phyloP scores from a whole-genome alignment of 768 basidiomycete species.

The Russula sp. region DNA sequence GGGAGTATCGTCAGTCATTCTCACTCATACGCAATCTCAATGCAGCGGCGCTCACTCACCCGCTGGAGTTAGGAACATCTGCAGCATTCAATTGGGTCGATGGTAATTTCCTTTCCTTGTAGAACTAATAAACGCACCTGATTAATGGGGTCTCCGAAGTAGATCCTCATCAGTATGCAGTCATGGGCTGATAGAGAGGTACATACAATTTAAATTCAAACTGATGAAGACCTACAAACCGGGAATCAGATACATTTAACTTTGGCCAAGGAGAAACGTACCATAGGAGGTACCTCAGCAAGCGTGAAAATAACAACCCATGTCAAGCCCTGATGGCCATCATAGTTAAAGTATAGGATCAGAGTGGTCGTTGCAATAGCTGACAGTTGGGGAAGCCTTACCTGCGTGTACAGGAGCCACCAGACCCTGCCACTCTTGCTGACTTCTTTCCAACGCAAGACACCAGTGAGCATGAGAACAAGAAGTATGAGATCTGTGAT shows the following conservation, averaged over 20 bases:
- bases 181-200: not conserved
- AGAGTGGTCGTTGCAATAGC: not conserved
- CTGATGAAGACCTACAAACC: not conserved
- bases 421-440: not conserved
- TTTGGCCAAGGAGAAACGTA: not conserved
- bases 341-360: not conserved
- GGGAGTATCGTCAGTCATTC: not conserved
- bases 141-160: not conserved
- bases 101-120: not conserved
- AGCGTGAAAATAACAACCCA: not conserved
- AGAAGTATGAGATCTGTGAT: too few relatives aligned
- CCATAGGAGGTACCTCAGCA: not conserved
- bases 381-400: not conserved
- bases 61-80: constrained; percentile 4
- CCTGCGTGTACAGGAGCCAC: constrained; percentile 1
- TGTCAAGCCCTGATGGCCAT: not conserved
- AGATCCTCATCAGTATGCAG: not conserved
- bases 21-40: not conserved
- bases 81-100: not conserved
- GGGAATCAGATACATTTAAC: not conserved
- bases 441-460: constrained; percentile 1
- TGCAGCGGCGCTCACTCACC: not conserved
- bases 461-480: too few relatives aligned
- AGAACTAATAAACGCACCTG: not conserved
- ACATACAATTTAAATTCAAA: constrained; percentile 2